phyloP scores from a whole-genome alignment of 441 rosid species.

The Theobroma grandiflorum region DNA sequence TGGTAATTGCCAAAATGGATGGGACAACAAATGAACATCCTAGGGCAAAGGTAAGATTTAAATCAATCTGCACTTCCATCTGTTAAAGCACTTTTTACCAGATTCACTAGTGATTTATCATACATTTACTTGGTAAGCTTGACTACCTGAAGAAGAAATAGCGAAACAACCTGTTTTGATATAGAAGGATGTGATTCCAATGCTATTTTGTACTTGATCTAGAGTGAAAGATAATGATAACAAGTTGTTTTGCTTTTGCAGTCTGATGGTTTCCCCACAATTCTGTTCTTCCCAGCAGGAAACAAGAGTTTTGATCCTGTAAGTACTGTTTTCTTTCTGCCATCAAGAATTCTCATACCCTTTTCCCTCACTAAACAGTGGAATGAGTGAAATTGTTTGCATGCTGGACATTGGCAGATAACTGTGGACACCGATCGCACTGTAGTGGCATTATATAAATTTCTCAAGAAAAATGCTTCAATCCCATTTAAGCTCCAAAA shows the following conservation, averaged over 20 bases:
- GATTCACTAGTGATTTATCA: not conserved
- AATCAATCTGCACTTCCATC: not conserved
- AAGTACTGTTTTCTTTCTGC: slow-evolving; percentile 39
- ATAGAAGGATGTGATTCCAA: not conserved
- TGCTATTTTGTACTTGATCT: not conserved
- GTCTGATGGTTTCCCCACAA: slow-evolving; percentile 93
- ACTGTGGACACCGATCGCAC: slow-evolving; percentile 90
- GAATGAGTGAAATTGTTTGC: not conserved
- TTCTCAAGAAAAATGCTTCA: slow-evolving; percentile 85
- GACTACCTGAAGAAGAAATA: not conserved
- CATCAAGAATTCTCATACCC: slow-evolving; percentile 11
- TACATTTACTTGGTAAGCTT: not conserved
- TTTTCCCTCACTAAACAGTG: not conserved
- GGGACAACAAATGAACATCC: slow-evolving; percentile 99
- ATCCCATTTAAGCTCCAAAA: slow-evolving; percentile 95
- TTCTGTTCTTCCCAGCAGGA: slow-evolving; percentile 97
- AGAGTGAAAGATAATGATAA: slow-evolving; percentile 1
- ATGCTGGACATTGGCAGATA: slow-evolving; percentile 52
- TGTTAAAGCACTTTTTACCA: not conserved
- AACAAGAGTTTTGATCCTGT: slow-evolving; percentile 96
- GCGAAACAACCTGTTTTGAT: not conserved
- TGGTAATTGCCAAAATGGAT: slow-evolving; percentile 97
- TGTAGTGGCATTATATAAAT: slow-evolving; percentile 91
- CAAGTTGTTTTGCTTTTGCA: slow-evolving; percentile 39
- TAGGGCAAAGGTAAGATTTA: slow-evolving; percentile 78